phyloP scores from a whole-genome alignment of 331 rosid species.

The Quercus tomentella region DNA sequence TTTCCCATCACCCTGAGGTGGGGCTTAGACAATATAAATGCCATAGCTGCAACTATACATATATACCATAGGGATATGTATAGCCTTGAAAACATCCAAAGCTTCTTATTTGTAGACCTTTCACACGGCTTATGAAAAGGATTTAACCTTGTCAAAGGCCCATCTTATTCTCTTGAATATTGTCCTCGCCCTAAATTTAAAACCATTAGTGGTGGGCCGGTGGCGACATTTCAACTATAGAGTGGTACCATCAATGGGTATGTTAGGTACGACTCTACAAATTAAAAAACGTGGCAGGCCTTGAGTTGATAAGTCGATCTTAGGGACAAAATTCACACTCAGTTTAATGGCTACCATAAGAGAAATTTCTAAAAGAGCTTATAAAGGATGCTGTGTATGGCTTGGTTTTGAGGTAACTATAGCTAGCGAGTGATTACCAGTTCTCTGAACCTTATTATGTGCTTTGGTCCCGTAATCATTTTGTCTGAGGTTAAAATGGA shows the following conservation, averaged over 20 bases:
- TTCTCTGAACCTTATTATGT: background rate
- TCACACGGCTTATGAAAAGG: background rate
- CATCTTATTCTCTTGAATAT: background rate
- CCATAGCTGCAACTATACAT: background rate
- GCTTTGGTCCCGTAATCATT: background rate
- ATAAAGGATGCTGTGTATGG: background rate
- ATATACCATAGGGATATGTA: background rate
- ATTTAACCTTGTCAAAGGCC: background rate
- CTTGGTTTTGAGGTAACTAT: background rate
- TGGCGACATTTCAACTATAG: background rate
- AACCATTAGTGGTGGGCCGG: background rate
- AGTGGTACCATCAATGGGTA: background rate
- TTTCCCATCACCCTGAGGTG: background rate
- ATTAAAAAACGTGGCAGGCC: background rate
- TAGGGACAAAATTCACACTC: no score
- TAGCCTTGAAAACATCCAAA: background rate
- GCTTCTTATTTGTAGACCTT: background rate
- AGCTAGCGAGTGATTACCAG: background rate
- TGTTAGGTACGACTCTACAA: background rate
- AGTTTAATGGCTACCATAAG: background rate
- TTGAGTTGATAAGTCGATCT: background rate
- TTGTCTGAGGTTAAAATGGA: background rate
- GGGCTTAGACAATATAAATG: background rate
- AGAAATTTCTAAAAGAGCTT: background rate
- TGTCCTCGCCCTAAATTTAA: background rate